These are phyloP conservation scores for Euphorbia tirucalli DNA, from an alignment of 345 rosid species.

Conservation along the genomic window DNA sequence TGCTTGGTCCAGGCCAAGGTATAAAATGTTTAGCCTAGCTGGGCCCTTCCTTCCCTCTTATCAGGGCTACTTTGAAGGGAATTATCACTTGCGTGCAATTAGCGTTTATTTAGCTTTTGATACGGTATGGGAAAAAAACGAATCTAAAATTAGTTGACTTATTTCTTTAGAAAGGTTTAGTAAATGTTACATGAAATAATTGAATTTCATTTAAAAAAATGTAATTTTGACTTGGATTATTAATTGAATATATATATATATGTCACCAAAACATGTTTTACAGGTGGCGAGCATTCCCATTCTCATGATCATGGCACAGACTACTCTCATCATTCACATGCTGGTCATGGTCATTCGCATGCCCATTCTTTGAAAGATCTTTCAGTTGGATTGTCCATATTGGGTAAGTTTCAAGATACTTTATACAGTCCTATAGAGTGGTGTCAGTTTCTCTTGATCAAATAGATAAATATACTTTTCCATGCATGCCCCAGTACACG, in stretches of 20 bases:
- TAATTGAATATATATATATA: constrained; percentile 6
- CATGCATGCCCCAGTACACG: neutral
- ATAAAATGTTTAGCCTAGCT: no score
- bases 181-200: neutral
- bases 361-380: constrained; percentile 78
- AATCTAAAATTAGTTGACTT: neutral
- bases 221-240: neutral
- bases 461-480: no score
- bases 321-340: constrained; percentile 43
- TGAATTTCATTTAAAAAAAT: no score
- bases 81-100: no score
- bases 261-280: constrained; percentile 19
- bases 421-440: neutral
- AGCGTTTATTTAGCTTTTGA: no score
- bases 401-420: constrained; percentile 47
- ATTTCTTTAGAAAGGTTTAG: neutral
- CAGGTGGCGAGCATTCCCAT: constrained; percentile 88
- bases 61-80: no score
- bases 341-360: constrained; percentile 41
- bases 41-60: no score
- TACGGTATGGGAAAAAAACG: neutral
- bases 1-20: no score
- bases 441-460: neutral
- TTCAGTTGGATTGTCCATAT: constrained; percentile 81
- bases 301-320: constrained; percentile 55